Evolutionary conservation across 1,139 yeast species (phyloP).

Genomic region (Zhuliangozyma parablackwelliae): DNA sequence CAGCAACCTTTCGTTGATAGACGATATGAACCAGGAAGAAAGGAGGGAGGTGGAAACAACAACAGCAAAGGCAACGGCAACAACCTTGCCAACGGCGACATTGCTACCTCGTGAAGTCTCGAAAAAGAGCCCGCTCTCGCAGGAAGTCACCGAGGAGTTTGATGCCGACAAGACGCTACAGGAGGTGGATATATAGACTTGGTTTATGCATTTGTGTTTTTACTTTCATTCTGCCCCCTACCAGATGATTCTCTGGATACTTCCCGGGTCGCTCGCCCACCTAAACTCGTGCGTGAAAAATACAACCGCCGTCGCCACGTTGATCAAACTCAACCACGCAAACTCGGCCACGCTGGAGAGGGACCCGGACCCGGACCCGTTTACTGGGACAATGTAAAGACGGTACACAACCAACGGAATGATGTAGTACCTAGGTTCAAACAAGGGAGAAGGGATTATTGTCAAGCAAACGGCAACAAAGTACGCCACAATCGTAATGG

Average conservation of each 20-base stretch:
- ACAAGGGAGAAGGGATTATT: slow-evolving; percentile 80
- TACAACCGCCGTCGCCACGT: slow-evolving; percentile 46
- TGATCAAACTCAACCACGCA: slow-evolving; percentile 55
- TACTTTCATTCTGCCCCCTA: slow-evolving; percentile 17
- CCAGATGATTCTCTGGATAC: slow-evolving; percentile 84
- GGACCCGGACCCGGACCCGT: slow-evolving; percentile 34
- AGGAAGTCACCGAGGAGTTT: slow-evolving; percentile 7
- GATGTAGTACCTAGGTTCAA: slow-evolving; percentile 91
- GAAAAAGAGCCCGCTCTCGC: slow-evolving; percentile 10
- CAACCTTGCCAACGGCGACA: not conserved
- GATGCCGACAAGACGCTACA: slow-evolving; percentile 7
- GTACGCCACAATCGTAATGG: slow-evolving; percentile 42
- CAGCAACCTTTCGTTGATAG: slow-evolving; percentile 19
- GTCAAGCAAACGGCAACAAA: slow-evolving; percentile 54
- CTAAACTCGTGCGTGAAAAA: slow-evolving; percentile 60
- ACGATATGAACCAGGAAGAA: slow-evolving; percentile 4
- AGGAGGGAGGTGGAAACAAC: not conserved
- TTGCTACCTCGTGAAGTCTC: not conserved
- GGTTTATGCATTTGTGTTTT: not conserved
- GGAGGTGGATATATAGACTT: slow-evolving; percentile 6
- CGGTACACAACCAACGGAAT: slow-evolving; percentile 78
- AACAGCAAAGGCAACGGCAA: not conserved
- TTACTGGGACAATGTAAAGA: slow-evolving; percentile 43
- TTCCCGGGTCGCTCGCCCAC: slow-evolving; percentile 61
- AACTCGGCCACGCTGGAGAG: slow-evolving; percentile 50